phyloP scores from a whole-genome alignment of 345 rosid species.

The Hibiscus mutabilis region DNA sequence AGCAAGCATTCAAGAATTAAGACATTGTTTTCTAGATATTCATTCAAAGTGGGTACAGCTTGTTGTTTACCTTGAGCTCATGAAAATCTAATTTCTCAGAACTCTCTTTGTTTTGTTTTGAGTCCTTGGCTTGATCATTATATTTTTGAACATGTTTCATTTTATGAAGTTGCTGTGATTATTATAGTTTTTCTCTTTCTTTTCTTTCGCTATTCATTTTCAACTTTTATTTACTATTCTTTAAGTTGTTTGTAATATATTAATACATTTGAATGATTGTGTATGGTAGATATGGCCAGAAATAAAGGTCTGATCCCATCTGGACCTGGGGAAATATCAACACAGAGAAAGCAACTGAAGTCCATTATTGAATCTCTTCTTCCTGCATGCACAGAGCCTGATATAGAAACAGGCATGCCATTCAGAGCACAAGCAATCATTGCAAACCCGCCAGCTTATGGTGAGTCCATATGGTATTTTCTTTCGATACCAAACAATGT shows the following conservation, averaged over 20 bases:
- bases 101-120: background rate
- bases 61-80: background rate
- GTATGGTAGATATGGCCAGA: constrained; percentile 75
- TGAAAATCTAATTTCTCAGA: background rate
- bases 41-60: background rate
- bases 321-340: constrained; percentile 85
- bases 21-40: background rate
- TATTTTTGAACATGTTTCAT: background rate
- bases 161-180: background rate
- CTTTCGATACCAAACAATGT: constrained; percentile 2
- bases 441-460: constrained; percentile 98
- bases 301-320: constrained; percentile 98
- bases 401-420: constrained; percentile 56
- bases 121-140: background rate
- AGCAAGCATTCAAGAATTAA: background rate
- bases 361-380: constrained; percentile 94
- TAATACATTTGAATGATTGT: constrained; percentile 9
- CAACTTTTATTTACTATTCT: background rate
- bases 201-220: constrained; percentile 8
- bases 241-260: background rate
- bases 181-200: background rate
- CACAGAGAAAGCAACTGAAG: constrained; percentile 85
- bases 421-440: constrained; percentile 96
- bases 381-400: constrained; percentile 90
- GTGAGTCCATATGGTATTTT: constrained; percentile 32